Percentiles rank a stretch among this genome's conserved stretches.
Evolutionary conservation across 2,329 filamentous ascomycete genomes (phyloP).

Genomic region (Lithohypha guttulata): DNA sequence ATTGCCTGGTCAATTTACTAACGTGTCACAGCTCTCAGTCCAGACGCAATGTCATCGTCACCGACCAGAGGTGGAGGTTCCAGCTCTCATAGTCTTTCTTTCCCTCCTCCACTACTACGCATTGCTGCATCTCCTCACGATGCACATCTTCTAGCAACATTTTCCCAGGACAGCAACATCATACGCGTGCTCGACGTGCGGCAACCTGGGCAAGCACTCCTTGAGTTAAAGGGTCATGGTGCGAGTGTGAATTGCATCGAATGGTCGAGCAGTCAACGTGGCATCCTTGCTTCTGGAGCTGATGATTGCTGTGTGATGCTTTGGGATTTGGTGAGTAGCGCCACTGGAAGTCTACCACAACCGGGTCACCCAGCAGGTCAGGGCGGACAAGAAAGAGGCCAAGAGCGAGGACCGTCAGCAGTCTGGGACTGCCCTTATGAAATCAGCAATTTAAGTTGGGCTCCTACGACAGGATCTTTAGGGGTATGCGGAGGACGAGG

Average conservation of each 20-base stretch:
- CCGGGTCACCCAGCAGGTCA: slow-evolving; percentile 6
- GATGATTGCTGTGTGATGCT: slow-evolving; percentile 87
- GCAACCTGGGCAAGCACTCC: slow-evolving; percentile 85
- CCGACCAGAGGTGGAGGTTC: slow-evolving; percentile 13
- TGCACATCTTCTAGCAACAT: slow-evolving; percentile 90
- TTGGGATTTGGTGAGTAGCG: slow-evolving; percentile 74
- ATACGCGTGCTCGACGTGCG: slow-evolving; percentile 93
- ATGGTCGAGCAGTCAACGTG: slow-evolving; percentile 81
- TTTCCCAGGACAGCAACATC: slow-evolving; percentile 82
- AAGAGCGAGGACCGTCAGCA: slow-evolving; percentile 35
- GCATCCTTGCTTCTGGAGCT: slow-evolving; percentile 78
- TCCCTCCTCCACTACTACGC: slow-evolving; percentile 57
- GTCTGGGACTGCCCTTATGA: slow-evolving; percentile 38
- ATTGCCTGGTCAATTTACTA: slow-evolving; percentile 25
- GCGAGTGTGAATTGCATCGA: slow-evolving; percentile 85
- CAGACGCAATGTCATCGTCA: slow-evolving; percentile 16
- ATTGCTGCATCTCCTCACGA: slow-evolving; percentile 69
- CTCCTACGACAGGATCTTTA: slow-evolving; percentile 31
- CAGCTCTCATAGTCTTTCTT: slow-evolving; percentile 22
- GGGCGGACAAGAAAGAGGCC: slow-evolving; percentile 9
- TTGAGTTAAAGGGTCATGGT: slow-evolving; percentile 83
- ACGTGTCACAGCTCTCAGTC: slow-evolving; percentile 11
- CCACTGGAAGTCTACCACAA: slow-evolving; percentile 10
- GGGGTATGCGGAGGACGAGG: slow-evolving; percentile 37
- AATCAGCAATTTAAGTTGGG: slow-evolving; percentile 39